phyloP scores from a whole-genome alignment of 2,329 filamentous ascomycete genomes.

The Aspergillus sp. region DNA sequence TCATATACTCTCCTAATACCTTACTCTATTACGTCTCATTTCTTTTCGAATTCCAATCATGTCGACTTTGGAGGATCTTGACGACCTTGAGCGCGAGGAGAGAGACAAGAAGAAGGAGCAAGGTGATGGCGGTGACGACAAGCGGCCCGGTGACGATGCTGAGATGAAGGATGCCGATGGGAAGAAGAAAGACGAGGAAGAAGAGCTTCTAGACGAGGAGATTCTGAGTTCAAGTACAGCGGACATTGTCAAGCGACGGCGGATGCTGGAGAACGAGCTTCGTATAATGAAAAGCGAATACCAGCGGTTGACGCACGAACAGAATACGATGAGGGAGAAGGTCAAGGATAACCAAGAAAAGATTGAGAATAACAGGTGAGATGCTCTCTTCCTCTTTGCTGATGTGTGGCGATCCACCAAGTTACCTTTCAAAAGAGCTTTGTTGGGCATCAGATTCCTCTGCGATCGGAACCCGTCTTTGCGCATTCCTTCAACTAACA shows the following conservation, averaged over 20 bases:
- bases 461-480: neutral
- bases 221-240: conserved; percentile 89
- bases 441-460: neutral
- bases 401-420: conserved; percentile 1
- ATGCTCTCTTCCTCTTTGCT: neutral
- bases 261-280: conserved; percentile 94
- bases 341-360: conserved; percentile 99
- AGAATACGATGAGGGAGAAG: conserved; percentile 93
- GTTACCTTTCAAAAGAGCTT: neutral
- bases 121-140: conserved; percentile 56
- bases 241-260: conserved; percentile 87
- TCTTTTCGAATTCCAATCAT: conserved; percentile 47
- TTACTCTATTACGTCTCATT: neutral
- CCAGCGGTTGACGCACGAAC: conserved; percentile 91
- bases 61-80: conserved; percentile 90
- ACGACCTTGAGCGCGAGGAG: conserved; percentile 79
- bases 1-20: neutral
- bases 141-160: conserved; percentile 65
- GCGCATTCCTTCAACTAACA: neutral
- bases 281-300: conserved; percentile 98
- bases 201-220: conserved; percentile 87
- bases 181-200: conserved; percentile 64
- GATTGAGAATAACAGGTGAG: conserved; percentile 95
- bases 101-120: conserved; percentile 69
- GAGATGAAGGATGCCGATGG: conserved; percentile 91